phyloP scores from a whole-genome alignment of 1,284 basidiomycete genomes.

The Austroboletus novae-zelandiae region DNA sequence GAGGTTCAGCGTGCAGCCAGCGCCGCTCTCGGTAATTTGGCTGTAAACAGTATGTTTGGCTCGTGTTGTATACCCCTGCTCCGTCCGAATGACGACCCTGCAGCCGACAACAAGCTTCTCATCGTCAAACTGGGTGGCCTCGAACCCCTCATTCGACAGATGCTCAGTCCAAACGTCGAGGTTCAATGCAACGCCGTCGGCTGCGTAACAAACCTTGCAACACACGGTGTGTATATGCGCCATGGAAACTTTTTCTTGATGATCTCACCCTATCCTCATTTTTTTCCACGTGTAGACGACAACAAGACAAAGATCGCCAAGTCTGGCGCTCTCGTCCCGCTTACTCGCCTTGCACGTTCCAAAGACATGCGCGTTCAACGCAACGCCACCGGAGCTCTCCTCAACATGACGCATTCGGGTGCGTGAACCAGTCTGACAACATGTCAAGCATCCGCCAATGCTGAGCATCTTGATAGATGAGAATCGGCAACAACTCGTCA shows the following conservation, averaged over 20 bases:
- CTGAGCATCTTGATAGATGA: slow-evolving; percentile 58
- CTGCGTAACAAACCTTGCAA: slow-evolving; percentile 98
- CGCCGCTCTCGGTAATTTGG: slow-evolving; percentile 97
- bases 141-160: slow-evolving; percentile 97
- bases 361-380: slow-evolving; percentile 99
- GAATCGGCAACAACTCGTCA: slow-evolving; percentile 98
- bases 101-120: slow-evolving; percentile 98
- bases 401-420: slow-evolving; percentile 99
- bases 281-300: slow-evolving; percentile 62
- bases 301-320: slow-evolving; percentile 99
- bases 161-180: slow-evolving; percentile 99
- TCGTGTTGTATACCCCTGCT: slow-evolving; percentile 20
- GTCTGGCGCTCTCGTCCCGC: slow-evolving; percentile 94
- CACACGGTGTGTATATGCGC: slow-evolving; percentile 71
- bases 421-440: slow-evolving; percentile 24
- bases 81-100: slow-evolving; percentile 19
- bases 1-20: slow-evolving; percentile 98
- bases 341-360: slow-evolving; percentile 93
- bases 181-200: slow-evolving; percentile 99
- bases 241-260: slow-evolving; percentile 10
- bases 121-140: slow-evolving; percentile 98
- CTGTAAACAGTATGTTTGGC: slow-evolving; percentile 86
- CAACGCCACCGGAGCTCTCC: slow-evolving; percentile 95
- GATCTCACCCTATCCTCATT: slow-evolving; percentile 4
- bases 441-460: background rate